These are phyloP conservation scores for Penicillium sclerotigenum DNA, from an alignment of 2,329 filamentous ascomycete genomes.

Conservation along the genomic window DNA sequence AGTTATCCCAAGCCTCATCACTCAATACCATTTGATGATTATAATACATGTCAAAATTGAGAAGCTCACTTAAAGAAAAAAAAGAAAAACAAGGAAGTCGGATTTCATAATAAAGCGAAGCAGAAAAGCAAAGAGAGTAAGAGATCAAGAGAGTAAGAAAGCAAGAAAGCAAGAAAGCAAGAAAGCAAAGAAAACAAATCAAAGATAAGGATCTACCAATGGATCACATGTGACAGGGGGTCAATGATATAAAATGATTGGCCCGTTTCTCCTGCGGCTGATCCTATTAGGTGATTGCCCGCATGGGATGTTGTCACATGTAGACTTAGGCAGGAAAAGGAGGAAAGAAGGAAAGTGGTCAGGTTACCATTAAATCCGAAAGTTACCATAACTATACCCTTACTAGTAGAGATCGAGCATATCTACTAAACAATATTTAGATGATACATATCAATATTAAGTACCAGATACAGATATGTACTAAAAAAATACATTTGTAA, in stretches of 20 bases:
- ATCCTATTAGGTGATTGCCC: slow-evolving; percentile 16
- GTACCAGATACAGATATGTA: too few species aligned
- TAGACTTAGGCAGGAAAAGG: slow-evolving; percentile 2
- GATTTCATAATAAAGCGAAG: neutral
- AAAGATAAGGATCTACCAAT: neutral
- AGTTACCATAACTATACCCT: too few species aligned
- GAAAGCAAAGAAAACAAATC: neutral
- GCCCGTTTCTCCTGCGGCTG: neutral
- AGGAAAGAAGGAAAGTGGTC: neutral
- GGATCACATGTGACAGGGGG: neutral
- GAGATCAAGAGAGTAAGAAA: neutral
- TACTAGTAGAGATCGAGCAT: neutral
- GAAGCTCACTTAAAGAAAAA: too few species aligned
- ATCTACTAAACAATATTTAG: neutral
- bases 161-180: neutral
- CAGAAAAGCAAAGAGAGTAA: neutral
- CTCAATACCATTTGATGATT: neutral
- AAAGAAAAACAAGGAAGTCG: too few species aligned
- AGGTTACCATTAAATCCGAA: neutral
- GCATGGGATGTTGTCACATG: slow-evolving; percentile 26
- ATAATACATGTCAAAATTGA: neutral
- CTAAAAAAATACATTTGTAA: neutral
- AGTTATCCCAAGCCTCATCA: neutral
- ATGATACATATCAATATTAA: neutral
- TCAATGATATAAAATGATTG: neutral